Conservation (phyloP, 805 yeast species). For the Candida cerambycidarum region DNA sequence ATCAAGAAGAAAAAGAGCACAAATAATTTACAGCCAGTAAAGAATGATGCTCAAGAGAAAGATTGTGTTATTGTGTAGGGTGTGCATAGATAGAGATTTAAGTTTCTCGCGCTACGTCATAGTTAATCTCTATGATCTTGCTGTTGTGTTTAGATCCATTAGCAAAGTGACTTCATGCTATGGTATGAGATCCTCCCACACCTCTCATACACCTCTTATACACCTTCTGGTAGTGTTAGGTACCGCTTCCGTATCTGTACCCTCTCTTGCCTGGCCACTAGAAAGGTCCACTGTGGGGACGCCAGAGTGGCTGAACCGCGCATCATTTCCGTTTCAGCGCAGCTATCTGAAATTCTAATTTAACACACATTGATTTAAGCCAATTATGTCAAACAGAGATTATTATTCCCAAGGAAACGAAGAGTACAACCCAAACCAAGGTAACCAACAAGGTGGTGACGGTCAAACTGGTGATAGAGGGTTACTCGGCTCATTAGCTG, state of each 20-base stretch:
- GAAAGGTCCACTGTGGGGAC: too few species aligned
- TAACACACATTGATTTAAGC: neutral
- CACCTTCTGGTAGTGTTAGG: too few species aligned
- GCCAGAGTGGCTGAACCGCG: neutral
- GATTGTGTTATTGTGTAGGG: constrained; percentile 41
- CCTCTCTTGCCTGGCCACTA: too few species aligned
- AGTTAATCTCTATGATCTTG: too few species aligned
- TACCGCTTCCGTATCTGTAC: too few species aligned
- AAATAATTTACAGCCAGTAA: neutral
- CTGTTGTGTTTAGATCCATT: too few species aligned
- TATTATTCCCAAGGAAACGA: constrained; percentile 38
- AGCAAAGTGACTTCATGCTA: too few species aligned
- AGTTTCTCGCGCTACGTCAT: too few species aligned
- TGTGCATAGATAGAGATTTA: too few species aligned
- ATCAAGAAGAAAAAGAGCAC: constrained; percentile 24
- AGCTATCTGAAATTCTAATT: constrained; percentile 1
- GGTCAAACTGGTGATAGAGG: constrained; percentile 37
- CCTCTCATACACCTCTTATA: too few species aligned
- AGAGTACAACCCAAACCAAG: constrained; percentile 14
- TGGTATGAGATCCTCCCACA: too few species aligned
- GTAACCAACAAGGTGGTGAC: constrained; percentile 18
- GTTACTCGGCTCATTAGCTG: constrained; percentile 43
- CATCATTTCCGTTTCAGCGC: too few species aligned
- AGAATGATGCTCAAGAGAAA: constrained; percentile 30
- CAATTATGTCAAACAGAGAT: constrained; percentile 21